Base-by-base conservation (phyloP, 1,284 basidiomycete species). In the Coriolopsis trogii region DNA sequence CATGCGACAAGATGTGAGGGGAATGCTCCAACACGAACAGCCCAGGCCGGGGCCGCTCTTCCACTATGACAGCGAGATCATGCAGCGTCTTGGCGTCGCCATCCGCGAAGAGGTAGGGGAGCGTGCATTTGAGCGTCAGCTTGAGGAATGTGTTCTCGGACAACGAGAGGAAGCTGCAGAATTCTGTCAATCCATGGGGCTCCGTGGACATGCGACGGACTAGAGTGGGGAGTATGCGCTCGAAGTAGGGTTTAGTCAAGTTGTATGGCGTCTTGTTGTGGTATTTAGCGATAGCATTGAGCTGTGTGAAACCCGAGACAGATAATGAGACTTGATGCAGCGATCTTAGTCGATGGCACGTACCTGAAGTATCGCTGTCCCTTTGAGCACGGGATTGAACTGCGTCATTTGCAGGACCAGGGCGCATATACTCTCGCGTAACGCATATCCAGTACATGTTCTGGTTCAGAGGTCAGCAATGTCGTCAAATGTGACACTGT, bases 381-480 rank as follows among this genome's bases (percentile, higher is more conserved):
- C 87, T 62, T 81, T 84, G 13, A 94, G 61, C 1, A 91, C 76
- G 3, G 82, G 81, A 58, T 86, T 91, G 15, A 73, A 65, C 42
- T 84, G 77, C 1, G 84, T 89, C 1, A 95, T 70, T 53, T 88
- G 86, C 6, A 79, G 74, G n/a, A 92, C 75, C 3, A 95, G 70
- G 34, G 84, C 77, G 51, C 79, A 83, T 3, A 94, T 66, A 6
- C 81, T 77, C 44, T 81, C 80, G 7, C 84, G 80, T 16, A 92
- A 69, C 9, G 84, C 65, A 29, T 83, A 77, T 1, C 70, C 60
- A 29, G 79, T 73, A 16, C 77, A 72, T 10, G 77, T 71, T 48
- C 87, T 89, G 13, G 13, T 7, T 31, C 13, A 8, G 30, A 5
- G 7, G 18, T 28, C 15, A n/a, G 41, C 7, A 4, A 46, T 39